Base-by-base conservation (phyloP, 768 basidiomycete genomes). In the Termitomyces sp. region DNA sequence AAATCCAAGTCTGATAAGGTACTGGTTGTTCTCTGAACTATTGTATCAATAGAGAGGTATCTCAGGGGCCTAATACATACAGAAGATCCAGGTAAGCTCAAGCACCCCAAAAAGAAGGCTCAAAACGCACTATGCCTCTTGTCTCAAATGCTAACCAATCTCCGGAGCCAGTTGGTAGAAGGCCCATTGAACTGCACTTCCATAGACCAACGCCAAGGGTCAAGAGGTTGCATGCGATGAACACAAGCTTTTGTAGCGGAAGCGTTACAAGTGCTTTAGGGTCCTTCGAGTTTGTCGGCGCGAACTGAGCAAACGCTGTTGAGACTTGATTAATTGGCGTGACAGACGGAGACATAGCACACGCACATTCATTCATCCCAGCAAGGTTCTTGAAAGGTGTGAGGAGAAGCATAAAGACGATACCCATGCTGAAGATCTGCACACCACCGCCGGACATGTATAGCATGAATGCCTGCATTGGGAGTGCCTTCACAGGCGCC, bases 401-500 rank as follows among this genome's bases (percentile, higher is more conserved):
- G 58, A 92, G 76, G 58, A 98, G 80, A 13, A 98, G 80, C 92
- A 95, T 94, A 68, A 93, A 88, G 22, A 98, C 89, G 70, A 94
- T 95, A 35, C 95, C 94, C 78, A 98, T 92, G 73, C 93, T 95
- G 72, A 98, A 97, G 44, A 98, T 88, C 72, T 98, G 95, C 14
- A 98, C 89, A 51, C 93, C 92, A 13, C 92, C 88, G 36, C 95
- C 95, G 22, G 94, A 95, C 90, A 98, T 96, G 82, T 98, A 98
- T 35, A 98, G 80, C 95, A 98, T 98, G 75, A 98, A 90, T 5
- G 88, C 93, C 67, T 98, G 94, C 95, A 97, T 97, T 4, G 94
- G 94, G 28, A 98, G 79, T 14, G 86, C 85, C 72, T 98, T 97
- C 35, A 90, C 92, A 1, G 94, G 94, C 4, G 83, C 76, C 50